A percentile compares a stretch with the other conserved stretches of the same genome.
These are phyloP conservation scores for Ananas comosus DNA, from an alignment of 176 grass and related monocot genomes.

Conservation along the genomic window DNA sequence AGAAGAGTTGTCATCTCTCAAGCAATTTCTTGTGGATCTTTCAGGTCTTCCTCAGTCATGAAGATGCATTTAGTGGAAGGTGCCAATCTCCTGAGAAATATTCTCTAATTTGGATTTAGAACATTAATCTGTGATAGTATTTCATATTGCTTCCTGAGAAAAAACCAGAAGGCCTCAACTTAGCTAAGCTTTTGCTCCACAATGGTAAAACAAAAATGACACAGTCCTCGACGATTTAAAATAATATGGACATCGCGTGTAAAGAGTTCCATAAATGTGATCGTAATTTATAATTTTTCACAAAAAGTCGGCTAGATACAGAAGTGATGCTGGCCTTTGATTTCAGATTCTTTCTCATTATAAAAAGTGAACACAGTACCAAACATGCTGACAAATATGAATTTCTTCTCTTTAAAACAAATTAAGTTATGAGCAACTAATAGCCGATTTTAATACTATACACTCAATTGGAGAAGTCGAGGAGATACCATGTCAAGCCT, in stretches of 20 bases:
- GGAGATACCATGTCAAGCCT: conserved; percentile 31
- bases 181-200: not conserved
- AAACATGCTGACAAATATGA: not conserved
- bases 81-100: conserved; percentile 24
- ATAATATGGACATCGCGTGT: not conserved
- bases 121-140: not conserved
- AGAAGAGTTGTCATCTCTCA: conserved; percentile 29
- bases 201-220: not conserved
- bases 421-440: not conserved
- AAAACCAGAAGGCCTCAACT: not conserved
- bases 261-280: too few species aligned
- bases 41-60: conserved; percentile 31
- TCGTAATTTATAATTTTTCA: too few species aligned
- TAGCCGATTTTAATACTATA: conserved; percentile 6
- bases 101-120: not conserved
- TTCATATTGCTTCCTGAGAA: not conserved
- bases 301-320: too few species aligned
- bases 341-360: not conserved
- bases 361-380: not conserved
- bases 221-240: not conserved
- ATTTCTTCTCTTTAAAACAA: not conserved
- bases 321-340: too few species aligned
- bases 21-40: conserved; percentile 21
- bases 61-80: conserved; percentile 25
- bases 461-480: conserved; percentile 27